Conservation (phyloP, 2,329 filamentous ascomycete species). For the Leptosphaerulina australis region DNA sequence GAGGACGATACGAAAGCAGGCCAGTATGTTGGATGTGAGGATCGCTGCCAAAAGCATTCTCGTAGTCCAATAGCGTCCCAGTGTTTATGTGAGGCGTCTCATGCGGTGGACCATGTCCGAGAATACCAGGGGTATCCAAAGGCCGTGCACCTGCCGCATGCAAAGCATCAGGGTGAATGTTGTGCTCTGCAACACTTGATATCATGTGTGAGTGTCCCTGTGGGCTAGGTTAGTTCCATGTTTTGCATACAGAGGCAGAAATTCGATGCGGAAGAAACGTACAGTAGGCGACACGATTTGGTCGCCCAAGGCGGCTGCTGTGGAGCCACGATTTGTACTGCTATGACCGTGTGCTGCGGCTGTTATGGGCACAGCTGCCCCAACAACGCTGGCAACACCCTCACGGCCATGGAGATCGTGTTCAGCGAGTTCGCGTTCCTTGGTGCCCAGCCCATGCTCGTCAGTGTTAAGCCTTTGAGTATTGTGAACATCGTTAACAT, state of each 20-base stretch:
- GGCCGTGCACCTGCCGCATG: conserved; percentile 11
- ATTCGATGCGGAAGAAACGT: not conserved
- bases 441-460: conserved; percentile 26
- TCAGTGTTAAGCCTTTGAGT: not conserved
- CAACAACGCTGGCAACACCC: conserved; percentile 41
- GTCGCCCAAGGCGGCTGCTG: not conserved
- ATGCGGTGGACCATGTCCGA: conserved; percentile 8
- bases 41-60: conserved; percentile 13
- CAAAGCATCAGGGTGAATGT: conserved; percentile 15
- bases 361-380: conserved; percentile 17
- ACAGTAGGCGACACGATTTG: conserved; percentile 6
- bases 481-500: not conserved
- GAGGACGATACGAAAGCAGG: conserved; percentile 16
- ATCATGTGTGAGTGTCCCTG: conserved; percentile 7
- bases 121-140: conserved; percentile 1
- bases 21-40: conserved; percentile 13
- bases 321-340: not conserved
- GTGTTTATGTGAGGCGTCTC: conserved; percentile 14
- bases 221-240: not conserved
- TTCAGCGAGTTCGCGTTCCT: conserved; percentile 24
- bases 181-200: conserved; percentile 13
- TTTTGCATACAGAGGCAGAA: not conserved
- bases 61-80: conserved; percentile 15
- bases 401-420: conserved; percentile 30
- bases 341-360: not conserved